Percentiles rank a stretch among this genome's conserved stretches.
Conservation (phyloP, 306 rosid species). For the Prunus mume region DNA sequence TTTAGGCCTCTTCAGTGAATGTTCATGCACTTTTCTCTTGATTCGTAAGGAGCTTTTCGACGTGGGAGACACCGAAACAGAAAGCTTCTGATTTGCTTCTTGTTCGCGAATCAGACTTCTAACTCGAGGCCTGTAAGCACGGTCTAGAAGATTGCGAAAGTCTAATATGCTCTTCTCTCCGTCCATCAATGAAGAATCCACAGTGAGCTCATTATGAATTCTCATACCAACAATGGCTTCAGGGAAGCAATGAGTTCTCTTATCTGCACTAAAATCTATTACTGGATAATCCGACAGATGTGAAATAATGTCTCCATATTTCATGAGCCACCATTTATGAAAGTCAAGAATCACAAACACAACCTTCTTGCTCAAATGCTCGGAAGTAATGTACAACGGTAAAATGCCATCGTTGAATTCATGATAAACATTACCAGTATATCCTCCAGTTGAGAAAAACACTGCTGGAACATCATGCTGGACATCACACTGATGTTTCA, state of each 20-base stretch:
- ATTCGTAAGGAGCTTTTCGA: constrained; percentile 19
- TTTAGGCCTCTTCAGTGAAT: constrained; percentile 36
- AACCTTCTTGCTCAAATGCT: constrained; percentile 66
- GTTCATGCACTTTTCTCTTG: constrained; percentile 3
- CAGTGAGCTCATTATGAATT: constrained; percentile 69
- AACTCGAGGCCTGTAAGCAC: constrained; percentile 65
- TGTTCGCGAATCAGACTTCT: constrained; percentile 39
- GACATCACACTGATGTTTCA: constrained; percentile 52
- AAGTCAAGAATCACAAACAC: constrained; percentile 83
- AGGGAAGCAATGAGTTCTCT: constrained; percentile 75
- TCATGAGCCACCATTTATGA: constrained; percentile 83
- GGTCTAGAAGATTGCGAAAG: constrained; percentile 57
- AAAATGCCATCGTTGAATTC: constrained; percentile 91
- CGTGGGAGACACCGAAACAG: not conserved
- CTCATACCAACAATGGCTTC: constrained; percentile 74
- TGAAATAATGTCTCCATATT: constrained; percentile 69
- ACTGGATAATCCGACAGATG: constrained; percentile 61
- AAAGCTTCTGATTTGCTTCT: constrained; percentile 24
- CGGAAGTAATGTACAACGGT: constrained; percentile 77
- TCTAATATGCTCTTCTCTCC: constrained; percentile 57
- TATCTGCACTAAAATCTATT: constrained; percentile 52
- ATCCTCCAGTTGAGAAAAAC: constrained; percentile 90
- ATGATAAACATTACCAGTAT: constrained; percentile 88
- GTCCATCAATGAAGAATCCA: constrained; percentile 61
- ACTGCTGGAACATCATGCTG: constrained; percentile 76